Percentiles rank a stretch among this genome's conserved stretches.
Conservation (phyloP, 805 yeast genomes). For the Zygosaccharomyces lentus region DNA sequence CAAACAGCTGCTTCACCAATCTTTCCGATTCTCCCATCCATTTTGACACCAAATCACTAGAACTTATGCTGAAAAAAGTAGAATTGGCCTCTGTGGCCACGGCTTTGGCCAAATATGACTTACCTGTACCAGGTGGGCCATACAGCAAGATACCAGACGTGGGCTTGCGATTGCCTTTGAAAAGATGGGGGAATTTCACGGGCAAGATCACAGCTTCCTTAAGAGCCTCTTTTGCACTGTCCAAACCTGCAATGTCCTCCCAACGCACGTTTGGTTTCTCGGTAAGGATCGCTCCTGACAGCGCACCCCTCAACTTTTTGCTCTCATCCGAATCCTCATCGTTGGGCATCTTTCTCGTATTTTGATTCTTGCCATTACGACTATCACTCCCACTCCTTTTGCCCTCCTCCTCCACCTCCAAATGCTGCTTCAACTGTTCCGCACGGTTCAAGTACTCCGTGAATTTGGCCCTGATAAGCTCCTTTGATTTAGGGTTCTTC, state of each 20-base stretch:
- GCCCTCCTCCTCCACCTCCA: conserved; percentile 68
- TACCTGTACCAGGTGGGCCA: conserved; percentile 98
- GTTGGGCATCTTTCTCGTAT: conserved; percentile 55
- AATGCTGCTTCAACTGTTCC: conserved; percentile 85
- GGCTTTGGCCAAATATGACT: conserved; percentile 93
- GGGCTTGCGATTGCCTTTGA: conserved; percentile 92
- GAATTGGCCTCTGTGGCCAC: conserved; percentile 98
- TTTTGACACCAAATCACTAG: conserved; percentile 91
- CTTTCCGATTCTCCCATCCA: conserved; percentile 99
- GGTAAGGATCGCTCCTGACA: conserved; percentile 84
- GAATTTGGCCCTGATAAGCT: conserved; percentile 79
- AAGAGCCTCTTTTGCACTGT: conserved; percentile 90
- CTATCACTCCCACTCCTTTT: conserved; percentile 40
- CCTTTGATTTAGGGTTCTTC: conserved; percentile 85
- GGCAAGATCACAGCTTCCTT: conserved; percentile 97
- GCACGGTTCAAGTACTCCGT: conserved; percentile 91
- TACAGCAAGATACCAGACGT: conserved; percentile 82
- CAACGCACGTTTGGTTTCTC: conserved; percentile 91
- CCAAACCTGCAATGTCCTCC: conserved; percentile 96
- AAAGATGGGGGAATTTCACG: conserved; percentile 91
- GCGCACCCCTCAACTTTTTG: conserved; percentile 83
- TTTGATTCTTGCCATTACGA: conserved; percentile 45
- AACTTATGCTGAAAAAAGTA: conserved; percentile 93
- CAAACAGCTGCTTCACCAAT: conserved; percentile 87
- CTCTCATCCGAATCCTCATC: conserved; percentile 76